phyloP scores from a whole-genome alignment of 2,329 filamentous ascomycete genomes.

The Colletotrichum gigasporum region DNA sequence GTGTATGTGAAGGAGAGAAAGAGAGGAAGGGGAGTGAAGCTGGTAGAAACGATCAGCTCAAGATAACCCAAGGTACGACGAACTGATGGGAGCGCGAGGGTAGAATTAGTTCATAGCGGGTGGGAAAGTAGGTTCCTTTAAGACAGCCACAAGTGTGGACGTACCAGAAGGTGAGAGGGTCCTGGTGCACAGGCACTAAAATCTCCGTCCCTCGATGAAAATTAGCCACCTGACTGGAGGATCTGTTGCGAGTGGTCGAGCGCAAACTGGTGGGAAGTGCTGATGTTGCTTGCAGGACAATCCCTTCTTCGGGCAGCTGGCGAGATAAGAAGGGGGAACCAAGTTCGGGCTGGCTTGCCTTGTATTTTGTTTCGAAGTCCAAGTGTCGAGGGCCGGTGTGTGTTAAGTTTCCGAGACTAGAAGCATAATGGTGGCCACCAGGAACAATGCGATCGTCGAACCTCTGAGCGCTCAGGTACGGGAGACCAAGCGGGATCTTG shows the following conservation, averaged over 20 bases:
- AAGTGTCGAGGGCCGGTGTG: conserved; percentile 41
- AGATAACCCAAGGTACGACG: conserved; percentile 33
- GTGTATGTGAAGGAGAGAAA: neutral
- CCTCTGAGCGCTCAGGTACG: conserved; percentile 35
- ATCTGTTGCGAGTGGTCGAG: conserved; percentile 36
- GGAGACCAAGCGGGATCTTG: conserved; percentile 32
- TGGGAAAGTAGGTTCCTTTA: conserved; percentile 39
- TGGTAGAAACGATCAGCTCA: conserved; percentile 31
- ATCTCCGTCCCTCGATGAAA: conserved; percentile 34
- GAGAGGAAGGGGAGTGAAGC: conserved; percentile 22
- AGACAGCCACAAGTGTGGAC: conserved; percentile 34
- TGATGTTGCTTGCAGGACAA: conserved; percentile 34
- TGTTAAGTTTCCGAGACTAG: conserved; percentile 44
- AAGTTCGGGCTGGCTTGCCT: conserved; percentile 39
- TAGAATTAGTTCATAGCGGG: conserved; percentile 33
- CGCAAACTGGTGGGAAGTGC: conserved; percentile 36
- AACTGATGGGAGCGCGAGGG: conserved; percentile 31
- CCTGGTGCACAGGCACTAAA: conserved; percentile 38
- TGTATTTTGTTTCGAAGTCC: conserved; percentile 44
- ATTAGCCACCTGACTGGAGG: conserved; percentile 35
- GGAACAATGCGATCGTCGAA: conserved; percentile 34
- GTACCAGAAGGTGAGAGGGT: conserved; percentile 33
- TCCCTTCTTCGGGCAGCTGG: conserved; percentile 35
- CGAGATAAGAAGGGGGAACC: conserved; percentile 36
- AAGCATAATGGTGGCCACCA: conserved; percentile 39